Evolutionary conservation across 768 basidiomycete species (phyloP), one percentile per base, ranked within the genome.

Genomic region (Suillus ampliporus): DNA sequence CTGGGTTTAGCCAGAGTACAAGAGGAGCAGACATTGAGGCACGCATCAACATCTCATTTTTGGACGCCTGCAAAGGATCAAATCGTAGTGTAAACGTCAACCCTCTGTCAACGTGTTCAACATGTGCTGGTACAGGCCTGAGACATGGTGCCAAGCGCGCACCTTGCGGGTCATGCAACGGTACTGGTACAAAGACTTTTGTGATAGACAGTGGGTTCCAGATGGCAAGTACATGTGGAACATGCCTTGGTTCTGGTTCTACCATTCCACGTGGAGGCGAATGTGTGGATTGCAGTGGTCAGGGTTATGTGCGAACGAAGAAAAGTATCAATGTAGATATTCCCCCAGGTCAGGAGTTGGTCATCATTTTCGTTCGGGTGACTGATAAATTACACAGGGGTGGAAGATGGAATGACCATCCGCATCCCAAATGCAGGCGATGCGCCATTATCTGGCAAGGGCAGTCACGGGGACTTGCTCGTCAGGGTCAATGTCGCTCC

Each of bases 361-460:
- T 57, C 50, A 56, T 47, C 53, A 57, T 37, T 57, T 60, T 15
- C 17, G 31, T 26, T 48, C 47, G 23, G 43, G 34, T 57, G 44
- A 63, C 53, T 57, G 23, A 41, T 46, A 46, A 53, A 54, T 62
- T 62, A 56, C 43, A 61, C 69, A 95, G 94, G 95, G 50, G 89
- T 97, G 47, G 96, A 99, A 76, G 94, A 98, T 71, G 96, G 96
- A 37, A 96, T 96, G 93, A 85, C 89, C 35, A 83, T 99, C 66
- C 89, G 91, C 54, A 80, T 99, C 28, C 85, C 91, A 15, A 86
- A 86, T 58, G 83, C 83, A 47, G 97, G 97, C 21, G 95, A 99
- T 77, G 89, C 89, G 23, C 90, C 97, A 37, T 76, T 96, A 43
- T 82, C 86, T 40, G 90, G 90, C 53, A 88, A 88, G 69, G 96